Evolutionary conservation across 805 yeast genomes (phyloP), one percentile per base, ranked within the genome.

Genomic region (Saccharomycopsis selenospora): DNA sequence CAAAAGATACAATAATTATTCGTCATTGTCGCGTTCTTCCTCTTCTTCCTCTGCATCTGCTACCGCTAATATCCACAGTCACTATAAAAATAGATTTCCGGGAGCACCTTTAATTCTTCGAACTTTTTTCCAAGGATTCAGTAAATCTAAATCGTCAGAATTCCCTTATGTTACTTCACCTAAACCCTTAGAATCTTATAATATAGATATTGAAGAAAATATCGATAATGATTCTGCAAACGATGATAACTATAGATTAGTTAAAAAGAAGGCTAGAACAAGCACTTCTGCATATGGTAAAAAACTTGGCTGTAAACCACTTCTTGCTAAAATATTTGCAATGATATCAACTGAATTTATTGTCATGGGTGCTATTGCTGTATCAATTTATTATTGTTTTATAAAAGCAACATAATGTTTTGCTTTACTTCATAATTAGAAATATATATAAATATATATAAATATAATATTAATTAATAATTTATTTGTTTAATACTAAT

Each of bases 291-390:
- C 17, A 7, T 33, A 33, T 14, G 17, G 18, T 6, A 20, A 33
- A 14, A 33, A 33, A 10, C 17, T 14, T 10, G 17, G 38, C 38
- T 33, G 17, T 10, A 7, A 33, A 14, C 20, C 38, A 6, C n/a
- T 33, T 20, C n/a, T 33, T 4, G 17, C 38, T 6, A 17, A 20
- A 33, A 33, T 33, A 6, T 33, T 20, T 10, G 38, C 17, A 6
- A 33, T 33, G n/a, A 20, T 33, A 20, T 33, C 38, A 20, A 14
- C 17, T 33, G 38, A 33, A 14, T 17, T 20, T 4, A 20, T 33
- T 6, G 17, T 20, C 5, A 33, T 33, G 38, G 38, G 38, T 14
- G 70, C 78, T 58, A 69, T 80, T 22, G 78, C 74, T 28, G 52
- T 72, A 36, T 54, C 38, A 4, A 14, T 33, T 14, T 33, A 33